A percentile compares a stretch with the other conserved stretches of the same genome.
Conservation (phyloP, 2,329 filamentous ascomycete genomes). For the Mycosphaerelloides madeirae region DNA sequence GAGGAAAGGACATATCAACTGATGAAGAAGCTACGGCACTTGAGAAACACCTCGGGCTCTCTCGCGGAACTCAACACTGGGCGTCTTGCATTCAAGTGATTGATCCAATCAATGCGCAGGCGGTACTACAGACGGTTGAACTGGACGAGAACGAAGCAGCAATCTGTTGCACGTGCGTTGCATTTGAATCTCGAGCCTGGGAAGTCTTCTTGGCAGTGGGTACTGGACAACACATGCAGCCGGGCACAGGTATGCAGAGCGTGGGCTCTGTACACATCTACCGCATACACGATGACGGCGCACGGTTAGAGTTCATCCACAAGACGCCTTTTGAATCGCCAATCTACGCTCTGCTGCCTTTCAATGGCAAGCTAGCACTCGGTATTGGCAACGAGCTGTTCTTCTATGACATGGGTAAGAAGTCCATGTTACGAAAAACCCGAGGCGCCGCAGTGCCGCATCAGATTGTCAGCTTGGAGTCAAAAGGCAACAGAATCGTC, state of each 20-base stretch:
- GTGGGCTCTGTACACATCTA: conserved; percentile 86
- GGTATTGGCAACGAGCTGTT: conserved; percentile 78
- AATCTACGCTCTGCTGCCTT: conserved; percentile 81
- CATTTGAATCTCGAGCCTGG: conserved; percentile 83
- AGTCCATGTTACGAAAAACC: conserved; percentile 85
- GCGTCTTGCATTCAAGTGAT: conserved; percentile 92
- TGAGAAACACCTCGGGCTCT: conserved; percentile 77
- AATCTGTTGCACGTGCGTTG: conserved; percentile 75
- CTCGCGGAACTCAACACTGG: conserved; percentile 79
- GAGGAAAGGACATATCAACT: conserved; percentile 16
- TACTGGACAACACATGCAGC: conserved; percentile 77
- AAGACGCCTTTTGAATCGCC: conserved; percentile 91
- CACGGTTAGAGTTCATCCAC: conserved; percentile 86
- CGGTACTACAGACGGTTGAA: conserved; percentile 69
- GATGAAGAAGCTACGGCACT: conserved; percentile 18
- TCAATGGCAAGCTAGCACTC: conserved; percentile 85
- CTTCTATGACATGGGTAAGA: conserved; percentile 89
- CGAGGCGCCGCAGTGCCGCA: conserved; percentile 29
- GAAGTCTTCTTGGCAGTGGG: conserved; percentile 91
- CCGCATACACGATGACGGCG: conserved; percentile 80
- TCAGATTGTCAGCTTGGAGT: conserved; percentile 83
- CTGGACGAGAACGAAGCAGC: conserved; percentile 87
- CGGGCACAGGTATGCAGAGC: conserved; percentile 17
- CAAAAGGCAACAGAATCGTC: conserved; percentile 84
- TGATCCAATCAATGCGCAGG: conserved; percentile 58